Percentiles rank a stretch among this genome's conserved stretches.
phyloP scores from a whole-genome alignment of 371 early-diverging fungal genomes.

The Mortierella sp. region DNA sequence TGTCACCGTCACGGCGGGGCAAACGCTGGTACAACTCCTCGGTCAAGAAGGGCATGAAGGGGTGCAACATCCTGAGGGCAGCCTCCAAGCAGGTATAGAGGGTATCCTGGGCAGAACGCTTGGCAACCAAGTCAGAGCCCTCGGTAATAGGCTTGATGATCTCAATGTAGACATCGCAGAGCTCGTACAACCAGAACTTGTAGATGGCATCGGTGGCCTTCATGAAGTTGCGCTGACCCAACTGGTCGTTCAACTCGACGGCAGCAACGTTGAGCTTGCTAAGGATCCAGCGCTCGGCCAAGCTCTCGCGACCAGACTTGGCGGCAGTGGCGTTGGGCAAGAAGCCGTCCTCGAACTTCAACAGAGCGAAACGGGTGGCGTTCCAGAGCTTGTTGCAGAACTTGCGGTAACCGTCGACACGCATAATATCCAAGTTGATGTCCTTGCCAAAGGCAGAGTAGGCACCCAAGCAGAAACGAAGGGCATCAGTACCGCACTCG shows the following conservation, averaged over 20 bases:
- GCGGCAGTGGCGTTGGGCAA: slow-evolving; percentile 72
- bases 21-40: slow-evolving; percentile 99
- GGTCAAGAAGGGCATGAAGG: slow-evolving; percentile 99
- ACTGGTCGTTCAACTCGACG: slow-evolving; percentile 78
- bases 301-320: slow-evolving; percentile 86
- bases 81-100: slow-evolving; percentile 95
- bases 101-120: slow-evolving; percentile 82
- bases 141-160: slow-evolving; percentile 91
- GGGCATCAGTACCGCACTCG: slow-evolving; percentile 99
- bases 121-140: slow-evolving; percentile 68
- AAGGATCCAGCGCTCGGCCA: slow-evolving; percentile 96
- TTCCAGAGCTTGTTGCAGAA: slow-evolving; percentile 99
- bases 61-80: slow-evolving; percentile 96
- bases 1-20: slow-evolving; percentile 78
- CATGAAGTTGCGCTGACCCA: slow-evolving; percentile 97
- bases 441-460: slow-evolving; percentile 95
- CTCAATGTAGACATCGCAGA: slow-evolving; percentile 99
- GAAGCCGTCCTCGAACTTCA: slow-evolving; percentile 91
- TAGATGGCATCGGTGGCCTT: slow-evolving; percentile 91
- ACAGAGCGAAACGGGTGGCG: slow-evolving; percentile 94
- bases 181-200: slow-evolving; percentile 97
- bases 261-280: slow-evolving; percentile 90
- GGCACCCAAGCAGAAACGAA: slow-evolving; percentile 97
- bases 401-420: slow-evolving; percentile 99
- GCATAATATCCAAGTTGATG: slow-evolving; percentile 97